Evolutionary conservation across 495 filamentous ascomycete species (phyloP), one percentile per base, ranked within the genome.

Genomic region (Patellaria atrata): DNA sequence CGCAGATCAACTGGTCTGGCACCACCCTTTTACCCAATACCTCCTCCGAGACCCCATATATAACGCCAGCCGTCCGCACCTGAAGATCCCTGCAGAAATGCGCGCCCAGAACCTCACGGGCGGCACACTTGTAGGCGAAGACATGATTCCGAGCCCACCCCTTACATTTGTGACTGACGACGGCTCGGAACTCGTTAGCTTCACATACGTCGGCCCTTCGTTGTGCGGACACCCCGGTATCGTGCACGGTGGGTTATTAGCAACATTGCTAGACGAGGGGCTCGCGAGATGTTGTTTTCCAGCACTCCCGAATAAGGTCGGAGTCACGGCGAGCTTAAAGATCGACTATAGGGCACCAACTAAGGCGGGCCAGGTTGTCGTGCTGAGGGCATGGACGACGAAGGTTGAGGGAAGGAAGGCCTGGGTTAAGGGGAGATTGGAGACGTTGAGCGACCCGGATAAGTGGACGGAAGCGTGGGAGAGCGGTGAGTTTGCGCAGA

Each of bases 381-480:
- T 89, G 16, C 56, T 97, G 28, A 69, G 69, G 35, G 91, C 83
- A 13, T 71, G 73, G 48, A 94, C 84, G 12, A 71, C 72, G 14
- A 91, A 80, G 62, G 81, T 84, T 6, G 87, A 96, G 53, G 91
- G 89, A 4, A 68, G 89, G 41, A 97, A 97, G 57, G 89, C 86
- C 14, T 97, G 87, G 87, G 86, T 94, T 4, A 77, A 84, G 58
- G 91, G 82, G 14, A 71, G 73, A 43, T 79, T 97, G 46, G 87
- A 94, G 67, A 79, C 82, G 15, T 63, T 94, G 9, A 71, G 73
- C 23, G 63, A 59, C 30, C 61, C 44, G 67, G 67, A 24, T 71
- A 69, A 12, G 61, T 36, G 37, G 10, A 29, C 22, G 13, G 23
- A 28, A 14, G 38, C 29, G 33, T 15, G 20, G 32, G 23, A 22